Conservation (phyloP, 2,329 filamentous ascomycete species). For the Metarhizium robertsii region DNA sequence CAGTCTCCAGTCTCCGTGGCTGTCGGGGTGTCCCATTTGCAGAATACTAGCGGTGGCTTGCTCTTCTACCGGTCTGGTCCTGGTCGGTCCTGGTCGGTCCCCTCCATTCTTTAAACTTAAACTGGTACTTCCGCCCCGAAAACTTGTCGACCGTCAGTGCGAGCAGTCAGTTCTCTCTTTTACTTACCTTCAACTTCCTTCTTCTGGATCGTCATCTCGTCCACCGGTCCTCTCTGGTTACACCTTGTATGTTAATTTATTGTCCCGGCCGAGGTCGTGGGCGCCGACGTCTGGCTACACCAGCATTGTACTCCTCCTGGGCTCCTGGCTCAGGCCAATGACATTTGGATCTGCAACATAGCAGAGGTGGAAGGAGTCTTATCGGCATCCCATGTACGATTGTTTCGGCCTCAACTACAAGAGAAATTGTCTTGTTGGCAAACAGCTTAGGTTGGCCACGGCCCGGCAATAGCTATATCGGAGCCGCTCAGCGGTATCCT, state of each 20-base stretch:
- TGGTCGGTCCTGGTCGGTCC: neutral
- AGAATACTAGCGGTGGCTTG: slow-evolving; percentile 2
- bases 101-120: slow-evolving; percentile 1
- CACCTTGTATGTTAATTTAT: too few relatives aligned
- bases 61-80: slow-evolving; percentile 1
- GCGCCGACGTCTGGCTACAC: neutral
- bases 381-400: neutral
- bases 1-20: neutral
- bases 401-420: neutral
- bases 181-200: neutral
- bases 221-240: neutral
- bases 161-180: neutral
- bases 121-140: neutral
- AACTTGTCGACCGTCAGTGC: neutral
- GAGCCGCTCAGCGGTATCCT: neutral
- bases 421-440: neutral
- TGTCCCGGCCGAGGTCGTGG: neutral
- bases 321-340: neutral
- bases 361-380: neutral
- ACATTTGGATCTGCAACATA: neutral
- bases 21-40: neutral
- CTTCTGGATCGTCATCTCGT: neutral
- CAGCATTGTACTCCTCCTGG: neutral
- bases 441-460: neutral
- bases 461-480: neutral